These are phyloP conservation scores for Penicillium occitanis DNA, from an alignment of 2,329 filamentous ascomycete species.

Conservation along the genomic window DNA sequence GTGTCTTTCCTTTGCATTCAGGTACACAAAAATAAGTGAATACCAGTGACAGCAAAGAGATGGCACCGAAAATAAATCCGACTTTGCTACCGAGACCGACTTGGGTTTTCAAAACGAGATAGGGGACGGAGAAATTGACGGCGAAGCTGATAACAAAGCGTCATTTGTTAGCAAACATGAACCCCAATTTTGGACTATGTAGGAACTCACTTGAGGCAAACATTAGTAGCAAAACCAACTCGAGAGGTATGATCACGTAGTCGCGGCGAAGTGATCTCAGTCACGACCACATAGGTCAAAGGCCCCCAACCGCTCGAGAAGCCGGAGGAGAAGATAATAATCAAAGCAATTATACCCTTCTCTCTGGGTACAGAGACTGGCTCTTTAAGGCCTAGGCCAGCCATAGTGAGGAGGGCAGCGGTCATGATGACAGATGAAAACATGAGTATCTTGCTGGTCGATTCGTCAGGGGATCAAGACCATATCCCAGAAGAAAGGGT, in stretches of 20 bases:
- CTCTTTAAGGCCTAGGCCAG: neutral
- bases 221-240: neutral
- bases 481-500: neutral
- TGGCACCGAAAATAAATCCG: neutral
- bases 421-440: neutral
- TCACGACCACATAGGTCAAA: neutral
- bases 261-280: neutral
- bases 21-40: neutral
- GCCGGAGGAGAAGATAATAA: neutral
- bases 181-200: too few species aligned
- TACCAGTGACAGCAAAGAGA: neutral
- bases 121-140: neutral
- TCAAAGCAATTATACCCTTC: neutral
- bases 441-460: neutral
- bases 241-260: neutral
- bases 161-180: neutral
- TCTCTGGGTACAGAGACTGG: neutral
- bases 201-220: neutral
- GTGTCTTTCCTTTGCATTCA: neutral
- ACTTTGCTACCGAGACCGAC: neutral
- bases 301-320: neutral
- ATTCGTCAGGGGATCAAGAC: neutral
- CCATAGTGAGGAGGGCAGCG: neutral
- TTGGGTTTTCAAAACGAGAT: neutral
- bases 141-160: neutral